Evolutionary conservation across 208 protist species (phyloP).

Genomic region (Herpetomonas tarakana): DNA sequence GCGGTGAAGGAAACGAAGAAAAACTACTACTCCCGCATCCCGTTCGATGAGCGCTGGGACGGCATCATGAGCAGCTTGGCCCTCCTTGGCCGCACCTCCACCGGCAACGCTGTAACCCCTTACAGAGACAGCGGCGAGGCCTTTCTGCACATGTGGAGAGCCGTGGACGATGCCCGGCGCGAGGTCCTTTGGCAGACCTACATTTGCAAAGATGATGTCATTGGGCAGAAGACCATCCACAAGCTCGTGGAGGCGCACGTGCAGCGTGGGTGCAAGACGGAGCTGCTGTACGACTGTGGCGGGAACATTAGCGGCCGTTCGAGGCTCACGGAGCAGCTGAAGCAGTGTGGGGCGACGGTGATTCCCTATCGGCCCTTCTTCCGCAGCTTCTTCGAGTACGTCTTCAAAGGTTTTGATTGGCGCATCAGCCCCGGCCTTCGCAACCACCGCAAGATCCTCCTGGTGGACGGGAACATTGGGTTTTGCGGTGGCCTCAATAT

Average conservation of each 20-base stretch:
- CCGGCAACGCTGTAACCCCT: conserved; percentile 54
- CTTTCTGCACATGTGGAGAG: conserved; percentile 86
- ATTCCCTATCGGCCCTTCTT: conserved; percentile 88
- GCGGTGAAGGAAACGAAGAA: conserved; percentile 15
- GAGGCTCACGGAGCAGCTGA: conserved; percentile 64
- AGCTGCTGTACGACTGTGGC: conserved; percentile 89
- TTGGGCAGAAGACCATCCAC: conserved; percentile 66
- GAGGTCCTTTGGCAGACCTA: conserved; percentile 92
- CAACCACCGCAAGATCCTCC: conserved; percentile 91
- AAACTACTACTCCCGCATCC: conserved; percentile 30
- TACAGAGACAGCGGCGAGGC: conserved; percentile 76
- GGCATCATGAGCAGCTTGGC: conserved; percentile 51
- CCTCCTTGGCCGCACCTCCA: conserved; percentile 59
- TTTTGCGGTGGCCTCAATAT: conserved; percentile 93
- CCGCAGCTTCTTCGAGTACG: conserved; percentile 55
- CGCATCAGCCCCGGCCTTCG: conserved; percentile 75
- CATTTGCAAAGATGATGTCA: conserved; percentile 90
- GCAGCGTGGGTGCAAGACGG: conserved; percentile 64
- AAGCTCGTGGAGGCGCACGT: conserved; percentile 63
- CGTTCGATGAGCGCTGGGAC: conserved; percentile 80
- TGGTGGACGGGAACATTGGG: conserved; percentile 79
- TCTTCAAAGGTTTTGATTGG: conserved; percentile 72
- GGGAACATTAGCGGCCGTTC: conserved; percentile 88
- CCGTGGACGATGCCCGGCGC: conserved; percentile 63
- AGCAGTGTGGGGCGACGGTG: conserved; percentile 66